These are phyloP conservation scores for Auriscalpium microsporum DNA, from an alignment of 768 basidiomycete genomes.

Conservation along the genomic window DNA sequence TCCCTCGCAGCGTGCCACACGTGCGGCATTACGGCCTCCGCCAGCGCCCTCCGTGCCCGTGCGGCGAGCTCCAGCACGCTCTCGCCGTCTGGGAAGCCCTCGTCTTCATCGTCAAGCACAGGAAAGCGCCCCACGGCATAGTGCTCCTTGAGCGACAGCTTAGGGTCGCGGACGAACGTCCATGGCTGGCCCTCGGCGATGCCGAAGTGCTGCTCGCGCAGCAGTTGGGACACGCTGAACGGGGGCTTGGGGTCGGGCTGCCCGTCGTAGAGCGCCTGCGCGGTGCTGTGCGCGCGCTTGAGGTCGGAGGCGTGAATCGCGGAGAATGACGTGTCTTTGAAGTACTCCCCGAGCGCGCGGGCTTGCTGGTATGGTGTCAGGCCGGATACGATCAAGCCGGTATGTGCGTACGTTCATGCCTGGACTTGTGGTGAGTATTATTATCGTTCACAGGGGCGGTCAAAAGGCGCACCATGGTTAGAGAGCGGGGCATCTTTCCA, in stretches of 20 bases:
- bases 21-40: conserved; percentile 48
- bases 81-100: conserved; percentile 67
- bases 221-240: conserved; percentile 37
- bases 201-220: conserved; percentile 68
- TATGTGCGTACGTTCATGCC: conserved; percentile 25
- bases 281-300: conserved; percentile 55
- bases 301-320: conserved; percentile 62
- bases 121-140: conserved; percentile 48
- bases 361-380: conserved; percentile 20
- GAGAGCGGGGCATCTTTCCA: conserved; percentile 67
- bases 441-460: not conserved
- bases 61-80: conserved; percentile 51
- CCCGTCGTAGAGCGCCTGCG: conserved; percentile 41
- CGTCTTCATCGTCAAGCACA: conserved; percentile 31
- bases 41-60: conserved; percentile 44
- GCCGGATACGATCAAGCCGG: not conserved
- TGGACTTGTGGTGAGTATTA: not conserved
- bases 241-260: conserved; percentile 41
- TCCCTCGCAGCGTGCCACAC: conserved; percentile 35
- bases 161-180: conserved; percentile 18
- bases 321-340: conserved; percentile 39
- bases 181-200: conserved; percentile 58
- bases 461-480: conserved; percentile 52
- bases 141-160: conserved; percentile 33
- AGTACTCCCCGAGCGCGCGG: conserved; percentile 41